phyloP scores from a whole-genome alignment of 768 basidiomycete species.

The Candolleomyces eurysporus region DNA sequence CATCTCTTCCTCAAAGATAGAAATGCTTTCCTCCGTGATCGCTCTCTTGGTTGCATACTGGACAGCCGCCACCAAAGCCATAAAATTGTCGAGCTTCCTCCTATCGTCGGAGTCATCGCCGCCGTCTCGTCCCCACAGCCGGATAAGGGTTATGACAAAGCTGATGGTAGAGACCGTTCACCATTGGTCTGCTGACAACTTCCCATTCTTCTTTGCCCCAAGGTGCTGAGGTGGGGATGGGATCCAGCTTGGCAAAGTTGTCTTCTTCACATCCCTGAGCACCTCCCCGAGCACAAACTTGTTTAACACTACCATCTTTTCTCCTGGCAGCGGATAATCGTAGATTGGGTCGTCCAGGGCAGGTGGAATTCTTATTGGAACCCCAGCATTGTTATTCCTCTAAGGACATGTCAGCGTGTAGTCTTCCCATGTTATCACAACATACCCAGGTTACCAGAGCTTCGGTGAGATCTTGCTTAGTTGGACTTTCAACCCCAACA shows the following conservation, averaged over 20 bases:
- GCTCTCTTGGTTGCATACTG: slow-evolving; percentile 23
- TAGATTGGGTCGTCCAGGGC: background rate
- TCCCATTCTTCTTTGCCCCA: slow-evolving; percentile 18
- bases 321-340: background rate
- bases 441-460: background rate
- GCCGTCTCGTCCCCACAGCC: slow-evolving; percentile 29
- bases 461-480: background rate
- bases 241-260: slow-evolving; percentile 19
- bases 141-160: slow-evolving; percentile 33
- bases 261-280: slow-evolving; percentile 14
- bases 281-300: slow-evolving; percentile 6
- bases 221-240: slow-evolving; percentile 11
- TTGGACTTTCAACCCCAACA: background rate
- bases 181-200: slow-evolving; percentile 37
- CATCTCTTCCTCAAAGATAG: slow-evolving; percentile 26
- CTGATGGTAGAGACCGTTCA: slow-evolving; percentile 18
- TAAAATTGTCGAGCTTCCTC: slow-evolving; percentile 34
- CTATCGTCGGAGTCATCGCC: slow-evolving; percentile 12
- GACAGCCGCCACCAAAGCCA: slow-evolving; percentile 33
- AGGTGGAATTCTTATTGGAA: background rate
- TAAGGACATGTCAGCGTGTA: too few relatives aligned
- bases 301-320: background rate
- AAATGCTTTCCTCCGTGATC: slow-evolving; percentile 19
- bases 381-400: background rate
- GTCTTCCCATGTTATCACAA: too few relatives aligned